Base-by-base conservation (phyloP, 352 stramenopile species). In the Peronospora tabacina region DNA sequence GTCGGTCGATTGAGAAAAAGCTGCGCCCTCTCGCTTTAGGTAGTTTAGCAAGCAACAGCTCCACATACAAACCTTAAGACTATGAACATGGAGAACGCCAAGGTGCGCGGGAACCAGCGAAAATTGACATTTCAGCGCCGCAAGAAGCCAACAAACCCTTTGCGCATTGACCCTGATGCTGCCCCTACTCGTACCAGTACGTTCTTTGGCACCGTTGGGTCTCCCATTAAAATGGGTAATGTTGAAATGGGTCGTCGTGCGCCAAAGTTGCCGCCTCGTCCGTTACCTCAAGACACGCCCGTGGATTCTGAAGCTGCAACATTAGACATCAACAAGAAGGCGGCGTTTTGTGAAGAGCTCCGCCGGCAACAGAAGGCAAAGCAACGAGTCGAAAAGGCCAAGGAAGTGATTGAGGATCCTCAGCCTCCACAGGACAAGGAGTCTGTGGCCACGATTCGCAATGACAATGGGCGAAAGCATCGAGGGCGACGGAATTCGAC, bases 181-280 rank as follows among this genome's bases (percentile, higher is more conserved):
- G 37, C 63, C 0, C 52, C 66, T 10, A 61, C 67, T 8, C 63
- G 68, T 24, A 77, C 73, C 20, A 82, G 58, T 52, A 64, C 61
- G 10, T 87, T 87, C 57, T 87, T 87, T 47, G 76, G 73, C 17
- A 85, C 76, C 0, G 72, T 85, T 22, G 76, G 76, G 3, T 85
- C 71, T 29, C 76, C 76, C 19, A 85, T 87, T 41, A 83, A 83
- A 50, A 84, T 85, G 71, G 65, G 51, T 20, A 61, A 58, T 35
- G 43, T 47, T 3, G 55, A 26, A n/a, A 43, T 61, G 17, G 48
- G 49, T 7, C 42, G 43, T 15, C 49, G 47, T 9, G 43, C 15
- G 1, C 45, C 50, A 2, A 66, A 68, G 34, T 22, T 57, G 40
- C 49, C 44, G 13, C 50, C 42, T 2, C 51, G 44, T 16, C 53